Evolutionary conservation across 331 rosid species (phyloP), one percentile per base, ranked within the genome.

Genomic region (Ulmus americana): DNA sequence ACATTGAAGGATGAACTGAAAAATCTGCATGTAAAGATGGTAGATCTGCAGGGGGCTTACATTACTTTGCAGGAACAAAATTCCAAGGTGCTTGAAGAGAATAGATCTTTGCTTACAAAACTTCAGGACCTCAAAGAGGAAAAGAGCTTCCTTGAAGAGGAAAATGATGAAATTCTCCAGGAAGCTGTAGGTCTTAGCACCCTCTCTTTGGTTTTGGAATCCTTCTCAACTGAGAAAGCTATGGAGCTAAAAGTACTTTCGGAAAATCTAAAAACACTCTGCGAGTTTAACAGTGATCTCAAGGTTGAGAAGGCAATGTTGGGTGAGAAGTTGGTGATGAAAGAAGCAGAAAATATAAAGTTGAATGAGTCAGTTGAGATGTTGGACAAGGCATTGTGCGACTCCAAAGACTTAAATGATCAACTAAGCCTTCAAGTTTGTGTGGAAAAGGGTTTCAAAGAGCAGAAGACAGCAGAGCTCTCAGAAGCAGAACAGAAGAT

Each of bases 131-230:
- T 90, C 64, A 69, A 80, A 77, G 83, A 77, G 71, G 88, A 73
- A 63, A 60, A 77, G 7, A 57, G 74, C 50, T 45, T 45, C 42
- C 77, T 85, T 66, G 80, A 84, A 72, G 81, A 82, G 69, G 99
- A 87, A 45, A 85, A 81, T 39, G 67, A 53, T 77, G 76, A 8
- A 45, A 73, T 82, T 61, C 74, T 94, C 42, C 79, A 65, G 7
- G 95, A 90, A 66, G 82, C 72, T 59, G 67, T 90, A 49, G 76
- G 84, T 64, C 83, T 84, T 58, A 76, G 77, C 59, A 87, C 73
- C 74, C 75, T 82, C 56, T 73, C 76, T 14, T 58, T 75, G 35
- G 83, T 94, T 73, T 84, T 81, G 58, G 84, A 87, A 77, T 76
- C 78, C 70, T 65, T 80, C 70, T 61, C 77, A 50, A 69, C 68